Base-by-base conservation (phyloP, 371 early-diverging fungal genomes). In the Haplosporangium sp. region DNA sequence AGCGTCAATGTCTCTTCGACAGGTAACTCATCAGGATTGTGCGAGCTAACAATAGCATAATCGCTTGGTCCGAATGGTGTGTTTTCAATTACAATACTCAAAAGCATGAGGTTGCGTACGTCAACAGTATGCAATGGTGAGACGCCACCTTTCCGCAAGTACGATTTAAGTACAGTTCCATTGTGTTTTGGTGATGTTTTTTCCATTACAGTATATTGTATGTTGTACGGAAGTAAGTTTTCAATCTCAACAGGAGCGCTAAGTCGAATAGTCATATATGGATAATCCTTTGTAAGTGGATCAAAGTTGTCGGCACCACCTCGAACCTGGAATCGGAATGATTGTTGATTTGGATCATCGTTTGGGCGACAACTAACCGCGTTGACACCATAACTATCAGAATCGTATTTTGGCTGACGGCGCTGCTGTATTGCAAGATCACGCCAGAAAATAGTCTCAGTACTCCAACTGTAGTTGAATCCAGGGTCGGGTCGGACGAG, bases 191-290 rank as follows among this genome's bases (percentile, higher is more conserved):
- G 85, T 3, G 86, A 79, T 1, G 89, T 89, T 72, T 93, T 92
- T 84, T 96, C 97, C 50, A 93, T 86, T 48, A 86, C 67, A 15
- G 78, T 81, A 75, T 94, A 96, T 45, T 91, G 90, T 75, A 96
- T 85, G 69, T 95, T 91, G 81, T 93, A 96, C 0, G 99, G 99
- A 52, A 99, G 84, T 48, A 97, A 83, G 74, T 99, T 99, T 85
- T 99, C 98, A 40, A 99, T 88, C 83, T 96, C 95, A 40, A 98
- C 87, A 11, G 99, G 98, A 13, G 98, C 92, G 45, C 94, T 89
- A 47, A 99, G 75, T 27, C 91, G 89, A 62, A 97, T 91, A 5
- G 91, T 87, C 92, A 97, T 92, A 61, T 85, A 90, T 20, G 97
- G 97, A 76, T 96, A 96, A 40, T 89, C 86, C 55, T 87, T 88